phyloP scores from a whole-genome alignment of 2,329 filamentous ascomycete species.

The Alternaria burnsii region DNA sequence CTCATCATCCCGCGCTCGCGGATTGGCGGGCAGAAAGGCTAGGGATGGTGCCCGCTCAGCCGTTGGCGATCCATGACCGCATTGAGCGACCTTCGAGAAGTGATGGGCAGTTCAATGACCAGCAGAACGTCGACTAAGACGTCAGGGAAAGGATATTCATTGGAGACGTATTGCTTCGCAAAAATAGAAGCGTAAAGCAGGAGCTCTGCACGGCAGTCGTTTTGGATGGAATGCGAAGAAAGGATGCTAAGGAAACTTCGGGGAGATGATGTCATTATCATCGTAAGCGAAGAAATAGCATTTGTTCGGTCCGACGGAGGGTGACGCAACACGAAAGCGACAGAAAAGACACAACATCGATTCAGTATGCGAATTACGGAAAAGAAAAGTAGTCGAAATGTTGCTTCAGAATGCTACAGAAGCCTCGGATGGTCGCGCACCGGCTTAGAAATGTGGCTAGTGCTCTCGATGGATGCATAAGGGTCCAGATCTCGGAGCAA shows the following conservation, averaged over 20 bases:
- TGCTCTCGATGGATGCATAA: slow-evolving; percentile 21
- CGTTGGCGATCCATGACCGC: slow-evolving; percentile 34
- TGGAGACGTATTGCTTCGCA: slow-evolving; percentile 16
- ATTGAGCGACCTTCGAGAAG: slow-evolving; percentile 22
- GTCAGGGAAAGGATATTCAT: slow-evolving; percentile 24
- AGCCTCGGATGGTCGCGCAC: slow-evolving; percentile 13
- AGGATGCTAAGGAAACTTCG: slow-evolving; percentile 4
- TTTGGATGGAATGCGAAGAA: slow-evolving; percentile 14
- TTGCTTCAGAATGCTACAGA: not conserved
- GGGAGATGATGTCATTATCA: slow-evolving; percentile 36
- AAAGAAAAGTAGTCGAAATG: not conserved
- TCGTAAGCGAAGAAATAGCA: slow-evolving; percentile 23
- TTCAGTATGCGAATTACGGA: not conserved
- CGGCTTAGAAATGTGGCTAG: slow-evolving; percentile 35
- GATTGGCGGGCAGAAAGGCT: slow-evolving; percentile 28
- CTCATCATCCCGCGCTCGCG: slow-evolving; percentile 26
- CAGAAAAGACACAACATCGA: not conserved
- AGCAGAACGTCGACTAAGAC: slow-evolving; percentile 20
- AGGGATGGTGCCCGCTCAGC: slow-evolving; percentile 28
- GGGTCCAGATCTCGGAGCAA: slow-evolving; percentile 21
- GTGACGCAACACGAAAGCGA: slow-evolving; percentile 4
- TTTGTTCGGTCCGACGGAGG: slow-evolving; percentile 6
- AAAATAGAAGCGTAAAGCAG: slow-evolving; percentile 37
- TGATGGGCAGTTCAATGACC: slow-evolving; percentile 24
- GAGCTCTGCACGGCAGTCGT: slow-evolving; percentile 17